These are phyloP conservation scores for Populus hybrid DNA, from an alignment of 441 rosid genomes.

Conservation along the genomic window DNA sequence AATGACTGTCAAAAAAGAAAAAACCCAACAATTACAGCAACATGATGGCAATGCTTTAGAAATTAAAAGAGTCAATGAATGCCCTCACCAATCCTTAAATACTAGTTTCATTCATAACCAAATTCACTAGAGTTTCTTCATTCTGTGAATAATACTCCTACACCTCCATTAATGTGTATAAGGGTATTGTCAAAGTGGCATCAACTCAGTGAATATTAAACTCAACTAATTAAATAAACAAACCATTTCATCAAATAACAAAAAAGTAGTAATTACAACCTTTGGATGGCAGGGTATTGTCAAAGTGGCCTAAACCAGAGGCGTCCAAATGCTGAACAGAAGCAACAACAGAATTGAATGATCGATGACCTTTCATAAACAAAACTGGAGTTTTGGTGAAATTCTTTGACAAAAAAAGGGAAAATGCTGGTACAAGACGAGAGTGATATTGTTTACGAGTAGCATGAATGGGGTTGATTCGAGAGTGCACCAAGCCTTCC, in stretches of 20 bases:
- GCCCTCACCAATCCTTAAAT: not conserved
- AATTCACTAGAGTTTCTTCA: not conserved
- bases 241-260: not conserved
- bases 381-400: conserved; percentile 22
- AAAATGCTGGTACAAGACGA: conserved; percentile 28
- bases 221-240: not conserved
- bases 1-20: conserved; percentile 44
- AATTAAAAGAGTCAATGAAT: not conserved
- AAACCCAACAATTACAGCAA: conserved; percentile 20
- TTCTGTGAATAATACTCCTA: not conserved
- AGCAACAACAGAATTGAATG: conserved; percentile 44
- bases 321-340: conserved; percentile 48
- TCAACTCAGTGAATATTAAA: not conserved
- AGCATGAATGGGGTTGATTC: conserved; percentile 33
- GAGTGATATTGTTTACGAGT: conserved; percentile 28
- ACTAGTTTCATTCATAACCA: not conserved
- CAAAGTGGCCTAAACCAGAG: conserved; percentile 32
- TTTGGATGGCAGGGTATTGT: conserved; percentile 57
- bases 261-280: conserved; percentile 33
- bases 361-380: conserved; percentile 35
- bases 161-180: not conserved
- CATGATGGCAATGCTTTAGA: conserved; percentile 5
- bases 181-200: not conserved
- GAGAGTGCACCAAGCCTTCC: conserved; percentile 57
- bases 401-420: conserved; percentile 29